phyloP scores from a whole-genome alignment of 495 filamentous ascomycete species.

The Neurospora discreta region DNA sequence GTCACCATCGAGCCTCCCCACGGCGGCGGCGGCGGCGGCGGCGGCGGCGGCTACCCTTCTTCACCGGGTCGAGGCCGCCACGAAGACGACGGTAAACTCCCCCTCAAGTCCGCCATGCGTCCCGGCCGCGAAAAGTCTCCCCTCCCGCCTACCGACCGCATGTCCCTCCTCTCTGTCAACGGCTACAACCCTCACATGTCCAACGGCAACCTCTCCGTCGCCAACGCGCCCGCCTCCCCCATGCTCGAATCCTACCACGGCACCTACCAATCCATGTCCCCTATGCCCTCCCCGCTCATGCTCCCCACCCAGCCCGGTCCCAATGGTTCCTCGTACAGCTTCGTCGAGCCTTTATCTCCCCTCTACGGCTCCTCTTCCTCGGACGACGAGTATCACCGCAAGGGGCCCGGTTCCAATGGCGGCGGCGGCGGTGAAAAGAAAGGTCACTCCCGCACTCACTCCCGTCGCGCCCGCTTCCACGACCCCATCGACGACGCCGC shows the following conservation, averaged over 20 bases:
- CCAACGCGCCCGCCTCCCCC: constrained; percentile 64
- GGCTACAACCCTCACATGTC: constrained; percentile 29
- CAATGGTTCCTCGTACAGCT: constrained; percentile 2
- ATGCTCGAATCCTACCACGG: constrained; percentile 88
- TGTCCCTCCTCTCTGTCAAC: constrained; percentile 33
- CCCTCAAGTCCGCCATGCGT: constrained; percentile 24
- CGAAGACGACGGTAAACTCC: constrained; percentile 1
- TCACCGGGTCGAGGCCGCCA: constrained; percentile 1
- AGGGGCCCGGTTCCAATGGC: background rate
- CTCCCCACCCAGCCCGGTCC: constrained; percentile 27
- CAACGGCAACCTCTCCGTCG: constrained; percentile 22
- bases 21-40: background rate
- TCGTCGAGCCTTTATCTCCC: constrained; percentile 31
- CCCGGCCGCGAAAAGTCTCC: constrained; percentile 30
- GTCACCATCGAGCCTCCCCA: constrained; percentile 25
- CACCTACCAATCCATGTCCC: constrained; percentile 90
- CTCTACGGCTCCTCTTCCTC: constrained; percentile 17
- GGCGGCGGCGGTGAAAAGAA: constrained; percentile 24
- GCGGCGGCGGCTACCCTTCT: constrained; percentile 7
- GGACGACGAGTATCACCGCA: constrained; percentile 22
- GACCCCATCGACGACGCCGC: constrained; percentile 70
- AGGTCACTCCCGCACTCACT: constrained; percentile 8
- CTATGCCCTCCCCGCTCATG: constrained; percentile 73
- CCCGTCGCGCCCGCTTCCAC: constrained; percentile 55
- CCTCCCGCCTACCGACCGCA: constrained; percentile 37